Percentiles rank a stretch among this genome's conserved stretches.
Evolutionary conservation across 176 grass and related monocot species (phyloP).

Genomic region (Pontederia paniculata): DNA sequence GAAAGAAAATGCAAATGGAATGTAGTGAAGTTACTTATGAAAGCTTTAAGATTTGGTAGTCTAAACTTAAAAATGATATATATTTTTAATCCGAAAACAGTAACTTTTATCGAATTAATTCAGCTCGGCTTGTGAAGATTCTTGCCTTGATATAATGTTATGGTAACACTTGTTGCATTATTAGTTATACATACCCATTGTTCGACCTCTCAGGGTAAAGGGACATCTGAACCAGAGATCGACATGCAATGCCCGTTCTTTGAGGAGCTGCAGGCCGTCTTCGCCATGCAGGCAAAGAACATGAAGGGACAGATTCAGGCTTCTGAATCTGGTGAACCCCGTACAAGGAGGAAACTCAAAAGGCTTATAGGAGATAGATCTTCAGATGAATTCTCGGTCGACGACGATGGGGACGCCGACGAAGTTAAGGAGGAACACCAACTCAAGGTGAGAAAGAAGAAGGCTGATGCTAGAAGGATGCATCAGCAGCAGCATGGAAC

Average conservation of each 20-base stretch:
- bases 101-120: too few relatives aligned
- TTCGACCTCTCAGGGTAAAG: slow-evolving; percentile 4
- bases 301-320: slow-evolving; percentile 5
- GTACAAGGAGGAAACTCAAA: slow-evolving; percentile 9
- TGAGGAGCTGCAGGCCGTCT: slow-evolving; percentile 14
- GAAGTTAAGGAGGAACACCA: background rate
- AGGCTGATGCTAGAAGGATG: background rate
- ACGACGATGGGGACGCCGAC: background rate
- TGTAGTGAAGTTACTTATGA: too few relatives aligned
- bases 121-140: background rate
- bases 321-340: background rate
- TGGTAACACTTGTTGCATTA: background rate
- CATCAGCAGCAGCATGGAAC: slow-evolving; percentile 1
- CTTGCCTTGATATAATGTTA: background rate
- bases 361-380: background rate
- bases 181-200: background rate
- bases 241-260: slow-evolving; percentile 20
- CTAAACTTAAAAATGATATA: too few relatives aligned
- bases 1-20: too few relatives aligned
- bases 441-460: slow-evolving; percentile 10
- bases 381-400: slow-evolving; percentile 1
- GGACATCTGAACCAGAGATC: slow-evolving; percentile 1
- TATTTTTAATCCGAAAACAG: too few relatives aligned
- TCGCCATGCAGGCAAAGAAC: slow-evolving; percentile 3
- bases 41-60: too few relatives aligned